Conservation (phyloP, 148 eudicot species). For the Polygonum maritimum region DNA sequence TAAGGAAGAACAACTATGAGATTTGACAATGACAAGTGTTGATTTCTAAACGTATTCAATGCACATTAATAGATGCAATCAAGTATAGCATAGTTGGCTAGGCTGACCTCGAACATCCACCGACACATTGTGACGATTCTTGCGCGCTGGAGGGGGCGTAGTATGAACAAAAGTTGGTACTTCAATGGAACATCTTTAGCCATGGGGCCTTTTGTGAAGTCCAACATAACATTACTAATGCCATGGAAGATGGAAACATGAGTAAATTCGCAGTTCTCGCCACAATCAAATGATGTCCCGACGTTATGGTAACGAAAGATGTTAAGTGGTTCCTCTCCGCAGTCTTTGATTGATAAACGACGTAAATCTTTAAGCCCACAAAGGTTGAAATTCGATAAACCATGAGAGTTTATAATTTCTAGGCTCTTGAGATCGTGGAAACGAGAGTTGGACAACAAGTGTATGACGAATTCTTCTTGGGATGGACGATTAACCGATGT, state of each 20-base stretch:
- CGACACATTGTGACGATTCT: not conserved
- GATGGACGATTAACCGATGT: too few species aligned
- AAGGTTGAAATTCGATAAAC: not conserved
- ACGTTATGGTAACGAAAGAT: not conserved
- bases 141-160: too few species aligned
- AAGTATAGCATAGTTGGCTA: too few species aligned
- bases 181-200: too few species aligned
- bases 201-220: slow-evolving; percentile 1
- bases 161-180: too few species aligned
- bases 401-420: not conserved
- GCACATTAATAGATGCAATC: too few species aligned
- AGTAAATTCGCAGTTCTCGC: not conserved
- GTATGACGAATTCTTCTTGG: too few species aligned
- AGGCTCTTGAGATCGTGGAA: slow-evolving; percentile 2
- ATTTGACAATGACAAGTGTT: too few species aligned
- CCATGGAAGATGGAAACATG: not conserved
- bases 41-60: too few species aligned
- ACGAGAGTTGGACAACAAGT: not conserved
- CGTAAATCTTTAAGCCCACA: not conserved
- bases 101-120: not conserved
- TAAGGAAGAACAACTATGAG: too few species aligned
- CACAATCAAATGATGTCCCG: not conserved
- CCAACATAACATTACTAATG: slow-evolving; percentile 10
- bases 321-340: not conserved
- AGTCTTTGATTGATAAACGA: not conserved